Percentiles rank a stretch among this genome's conserved stretches.
These are phyloP conservation scores for Linum tenue DNA, from an alignment of 345 rosid species.

Conservation along the genomic window DNA sequence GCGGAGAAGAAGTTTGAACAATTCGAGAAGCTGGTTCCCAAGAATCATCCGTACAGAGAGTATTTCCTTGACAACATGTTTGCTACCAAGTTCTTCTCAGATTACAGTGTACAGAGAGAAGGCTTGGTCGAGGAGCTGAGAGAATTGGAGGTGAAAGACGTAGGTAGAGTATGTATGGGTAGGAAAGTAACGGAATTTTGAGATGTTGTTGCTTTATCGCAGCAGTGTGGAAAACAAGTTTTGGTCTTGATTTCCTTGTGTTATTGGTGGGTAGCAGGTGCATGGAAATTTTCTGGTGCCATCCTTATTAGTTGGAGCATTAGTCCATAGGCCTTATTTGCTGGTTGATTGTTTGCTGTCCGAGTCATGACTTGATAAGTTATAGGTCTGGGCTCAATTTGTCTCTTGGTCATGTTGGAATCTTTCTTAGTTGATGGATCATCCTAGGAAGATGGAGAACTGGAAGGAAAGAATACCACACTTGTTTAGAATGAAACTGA, in stretches of 20 bases:
- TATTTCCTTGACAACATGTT: slow-evolving; percentile 69
- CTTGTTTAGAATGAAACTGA: not conserved
- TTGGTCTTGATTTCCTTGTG: not conserved
- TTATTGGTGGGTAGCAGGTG: too few relatives aligned
- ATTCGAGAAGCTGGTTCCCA: slow-evolving; percentile 69
- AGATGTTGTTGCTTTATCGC: not conserved
- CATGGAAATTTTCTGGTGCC: too few relatives aligned
- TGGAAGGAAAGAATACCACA: too few relatives aligned
- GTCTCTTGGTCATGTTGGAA: not conserved
- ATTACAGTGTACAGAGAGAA: slow-evolving; percentile 27
- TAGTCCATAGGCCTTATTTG: too few relatives aligned
- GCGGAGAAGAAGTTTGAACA: slow-evolving; percentile 81
- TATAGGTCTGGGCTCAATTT: too few relatives aligned
- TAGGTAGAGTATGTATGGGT: not conserved
- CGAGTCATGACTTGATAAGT: too few relatives aligned
- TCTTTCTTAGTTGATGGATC: not conserved
- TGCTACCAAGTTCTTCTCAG: slow-evolving; percentile 52
- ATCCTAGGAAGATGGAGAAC: not conserved
- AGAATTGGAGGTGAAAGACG: not conserved
- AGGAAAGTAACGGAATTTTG: not conserved
- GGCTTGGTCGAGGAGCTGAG: slow-evolving; percentile 1
- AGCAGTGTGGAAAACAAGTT: not conserved
- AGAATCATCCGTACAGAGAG: slow-evolving; percentile 79
- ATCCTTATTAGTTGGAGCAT: too few relatives aligned
- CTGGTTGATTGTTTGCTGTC: too few relatives aligned